A percentile compares a stretch with the other conserved stretches of the same genome.
These are phyloP conservation scores for Leccinum longicurvipes DNA, from an alignment of 768 basidiomycete species.

Conservation along the genomic window DNA sequence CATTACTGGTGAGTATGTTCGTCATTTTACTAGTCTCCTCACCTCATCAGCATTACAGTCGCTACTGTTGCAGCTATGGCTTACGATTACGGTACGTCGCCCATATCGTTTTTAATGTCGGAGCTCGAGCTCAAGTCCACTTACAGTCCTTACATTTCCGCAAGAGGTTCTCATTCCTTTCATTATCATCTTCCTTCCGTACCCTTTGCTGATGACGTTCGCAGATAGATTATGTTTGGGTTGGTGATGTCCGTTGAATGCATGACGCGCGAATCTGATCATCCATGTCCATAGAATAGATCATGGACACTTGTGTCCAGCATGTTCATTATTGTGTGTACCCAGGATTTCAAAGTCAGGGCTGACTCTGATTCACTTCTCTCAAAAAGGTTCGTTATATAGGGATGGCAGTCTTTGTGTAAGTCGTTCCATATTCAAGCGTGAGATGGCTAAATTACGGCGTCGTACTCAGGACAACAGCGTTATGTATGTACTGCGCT, in stretches of 20 bases:
- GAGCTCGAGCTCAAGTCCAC: neutral
- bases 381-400: conserved; percentile 19
- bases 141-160: conserved; percentile 15
- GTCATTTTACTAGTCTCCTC: neutral
- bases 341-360: neutral
- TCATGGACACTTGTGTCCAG: conserved; percentile 14
- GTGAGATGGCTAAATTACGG: neutral
- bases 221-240: conserved; percentile 21
- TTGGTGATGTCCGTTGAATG: neutral
- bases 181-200: neutral
- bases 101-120: neutral
- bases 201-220: conserved; percentile 1
- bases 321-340: conserved; percentile 18
- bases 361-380: neutral
- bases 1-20: conserved; percentile 4
- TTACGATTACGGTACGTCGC: conserved; percentile 21
- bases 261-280: neutral
- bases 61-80: conserved; percentile 3
- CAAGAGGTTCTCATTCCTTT: conserved; percentile 13
- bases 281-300: conserved; percentile 6
- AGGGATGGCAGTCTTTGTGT: conserved; percentile 11
- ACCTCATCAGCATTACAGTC: conserved; percentile 14
- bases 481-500: conserved; percentile 5
- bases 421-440: neutral
- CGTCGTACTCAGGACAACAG: conserved; percentile 1